phyloP scores from a whole-genome alignment of 495 filamentous ascomycete species.

The Annulohypoxylon moriforme region DNA sequence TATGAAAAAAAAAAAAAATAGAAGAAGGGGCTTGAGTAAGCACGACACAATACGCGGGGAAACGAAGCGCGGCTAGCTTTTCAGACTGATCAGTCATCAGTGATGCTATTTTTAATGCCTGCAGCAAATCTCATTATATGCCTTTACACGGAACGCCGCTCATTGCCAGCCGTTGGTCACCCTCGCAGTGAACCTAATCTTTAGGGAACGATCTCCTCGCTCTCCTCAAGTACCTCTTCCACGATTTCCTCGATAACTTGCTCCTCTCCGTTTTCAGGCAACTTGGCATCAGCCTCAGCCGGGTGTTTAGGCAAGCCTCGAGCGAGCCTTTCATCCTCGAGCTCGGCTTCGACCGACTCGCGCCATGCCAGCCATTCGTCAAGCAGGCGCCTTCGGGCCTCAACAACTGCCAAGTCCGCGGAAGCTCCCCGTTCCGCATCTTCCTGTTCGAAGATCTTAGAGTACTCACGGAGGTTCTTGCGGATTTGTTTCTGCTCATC shows the following conservation, averaged over 20 bases:
- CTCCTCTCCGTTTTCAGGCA: constrained; percentile 70
- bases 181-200: neutral
- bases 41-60: neutral
- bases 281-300: constrained; percentile 67
- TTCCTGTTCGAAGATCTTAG: constrained; percentile 92
- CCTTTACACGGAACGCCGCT: constrained; percentile 46
- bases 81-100: constrained; percentile 3
- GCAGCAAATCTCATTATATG: constrained; percentile 36
- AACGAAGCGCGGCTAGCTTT: neutral
- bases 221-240: constrained; percentile 94
- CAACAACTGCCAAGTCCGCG: constrained; percentile 92
- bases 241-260: constrained; percentile 87
- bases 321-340: constrained; percentile 76
- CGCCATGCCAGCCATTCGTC: constrained; percentile 93
- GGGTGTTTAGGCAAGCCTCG: constrained; percentile 72
- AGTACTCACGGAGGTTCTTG: constrained; percentile 98
- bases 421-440: constrained; percentile 91
- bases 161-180: constrained; percentile 32
- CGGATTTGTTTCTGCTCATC: constrained; percentile 97
- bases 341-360: constrained; percentile 75
- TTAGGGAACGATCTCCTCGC: constrained; percentile 72
- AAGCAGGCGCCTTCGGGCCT: constrained; percentile 82
- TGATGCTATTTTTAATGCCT: constrained; percentile 31
- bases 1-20: neutral
- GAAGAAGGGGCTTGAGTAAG: neutral